Evolutionary conservation across 108 stramenopile genomes (phyloP).

Genomic region (Fragilaria crotonensis): DNA sequence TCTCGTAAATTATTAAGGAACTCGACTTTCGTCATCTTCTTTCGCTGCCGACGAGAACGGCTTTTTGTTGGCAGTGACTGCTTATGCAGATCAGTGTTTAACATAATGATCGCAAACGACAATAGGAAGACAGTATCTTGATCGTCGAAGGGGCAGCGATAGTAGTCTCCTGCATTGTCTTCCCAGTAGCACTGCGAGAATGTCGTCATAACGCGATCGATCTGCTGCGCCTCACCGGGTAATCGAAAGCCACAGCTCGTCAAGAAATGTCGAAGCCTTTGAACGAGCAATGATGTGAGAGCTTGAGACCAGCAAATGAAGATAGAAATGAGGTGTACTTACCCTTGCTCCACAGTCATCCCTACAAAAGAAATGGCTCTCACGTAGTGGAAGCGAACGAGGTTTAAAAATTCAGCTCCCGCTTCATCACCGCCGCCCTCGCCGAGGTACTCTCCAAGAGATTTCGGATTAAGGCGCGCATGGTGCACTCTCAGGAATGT

Average conservation of each 20-base stretch:
- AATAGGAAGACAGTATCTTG: slow-evolving; percentile 89
- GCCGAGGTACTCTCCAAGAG: slow-evolving; percentile 89
- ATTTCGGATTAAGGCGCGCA: slow-evolving; percentile 56
- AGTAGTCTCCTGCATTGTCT: slow-evolving; percentile 84
- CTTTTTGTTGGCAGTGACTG: slow-evolving; percentile 28
- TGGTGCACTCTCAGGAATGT: slow-evolving; percentile 85
- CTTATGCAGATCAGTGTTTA: slow-evolving; percentile 97
- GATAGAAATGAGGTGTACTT: slow-evolving; percentile 17
- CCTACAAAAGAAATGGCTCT: slow-evolving; percentile 91
- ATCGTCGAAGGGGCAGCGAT: slow-evolving; percentile 76
- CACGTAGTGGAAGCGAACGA: slow-evolving; percentile 78
- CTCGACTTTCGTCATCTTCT: slow-evolving; percentile 86
- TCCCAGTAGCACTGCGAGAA: slow-evolving; percentile 95
- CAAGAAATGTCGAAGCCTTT: slow-evolving; percentile 79
- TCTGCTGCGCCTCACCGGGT: slow-evolving; percentile 96
- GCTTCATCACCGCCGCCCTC: slow-evolving; percentile 60
- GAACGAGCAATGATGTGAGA: no score
- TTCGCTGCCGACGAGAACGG: slow-evolving; percentile 7
- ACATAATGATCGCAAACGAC: slow-evolving; percentile 94
- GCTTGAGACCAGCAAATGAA: slow-evolving; percentile 12
- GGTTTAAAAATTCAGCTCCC: slow-evolving; percentile 85
- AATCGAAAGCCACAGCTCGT: slow-evolving; percentile 89
- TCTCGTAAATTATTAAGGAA: slow-evolving; percentile 86
- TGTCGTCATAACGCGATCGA: slow-evolving; percentile 84
- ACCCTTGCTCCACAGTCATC: slow-evolving; percentile 89